These are phyloP conservation scores for Aspergillus avenaceus DNA, from an alignment of 495 filamentous ascomycete genomes.

Conservation along the genomic window DNA sequence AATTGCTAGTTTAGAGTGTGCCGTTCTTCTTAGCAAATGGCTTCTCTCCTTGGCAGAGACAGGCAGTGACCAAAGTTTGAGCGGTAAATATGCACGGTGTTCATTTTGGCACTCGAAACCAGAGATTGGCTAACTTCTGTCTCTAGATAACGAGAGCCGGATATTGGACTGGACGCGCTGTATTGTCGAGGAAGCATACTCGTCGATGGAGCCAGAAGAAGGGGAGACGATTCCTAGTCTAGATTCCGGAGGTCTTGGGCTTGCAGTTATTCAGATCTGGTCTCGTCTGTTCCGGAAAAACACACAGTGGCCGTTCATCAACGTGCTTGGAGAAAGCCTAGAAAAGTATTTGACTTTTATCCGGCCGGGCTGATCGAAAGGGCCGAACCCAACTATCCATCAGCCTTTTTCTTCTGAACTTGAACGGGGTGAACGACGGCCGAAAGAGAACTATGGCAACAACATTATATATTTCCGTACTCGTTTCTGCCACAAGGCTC, in stretches of 20 bases:
- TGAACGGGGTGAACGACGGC: too few species aligned
- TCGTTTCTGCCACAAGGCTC: neutral
- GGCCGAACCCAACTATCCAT: too few species aligned
- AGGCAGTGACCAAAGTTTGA: conserved; percentile 24
- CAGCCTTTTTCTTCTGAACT: neutral
- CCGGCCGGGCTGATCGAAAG: conserved; percentile 1
- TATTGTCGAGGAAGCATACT: conserved; percentile 36
- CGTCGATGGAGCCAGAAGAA: conserved; percentile 32
- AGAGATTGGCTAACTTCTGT: neutral
- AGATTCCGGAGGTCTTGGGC: conserved; percentile 25
- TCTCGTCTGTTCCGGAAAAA: conserved; percentile 35
- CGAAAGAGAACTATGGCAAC: too few species aligned
- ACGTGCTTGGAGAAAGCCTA: conserved; percentile 33
- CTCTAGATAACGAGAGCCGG: conserved; percentile 34
- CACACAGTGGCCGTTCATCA: conserved; percentile 40
- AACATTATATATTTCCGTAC: neutral
- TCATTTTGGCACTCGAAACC: neutral
- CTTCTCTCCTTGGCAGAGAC: conserved; percentile 34
- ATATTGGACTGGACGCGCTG: conserved; percentile 36
- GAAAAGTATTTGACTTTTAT: conserved; percentile 31
- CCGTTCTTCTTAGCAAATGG: conserved; percentile 47
- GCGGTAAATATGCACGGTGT: conserved; percentile 20
- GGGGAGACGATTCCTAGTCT: conserved; percentile 20
- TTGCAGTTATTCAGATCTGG: conserved; percentile 34
- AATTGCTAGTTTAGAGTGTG: conserved; percentile 45